phyloP scores from a whole-genome alignment of 2,329 filamentous ascomycete genomes.

The Fusarium metavorans region DNA sequence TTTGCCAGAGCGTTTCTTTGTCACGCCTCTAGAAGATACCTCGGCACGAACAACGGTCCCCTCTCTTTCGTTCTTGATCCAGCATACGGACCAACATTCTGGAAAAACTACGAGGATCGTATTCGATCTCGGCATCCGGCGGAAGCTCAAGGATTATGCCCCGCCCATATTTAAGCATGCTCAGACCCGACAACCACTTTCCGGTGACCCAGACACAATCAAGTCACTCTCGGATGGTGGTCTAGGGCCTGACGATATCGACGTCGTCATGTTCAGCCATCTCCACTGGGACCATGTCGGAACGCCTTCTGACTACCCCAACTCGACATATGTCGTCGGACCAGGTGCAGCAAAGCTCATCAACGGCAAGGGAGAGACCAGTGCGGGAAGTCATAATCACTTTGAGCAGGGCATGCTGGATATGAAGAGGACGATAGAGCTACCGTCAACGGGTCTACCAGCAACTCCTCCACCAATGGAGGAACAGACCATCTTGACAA shows the following conservation, averaged over 20 bases:
- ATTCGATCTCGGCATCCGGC: slow-evolving; percentile 21
- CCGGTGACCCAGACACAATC: not conserved
- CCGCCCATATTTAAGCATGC: slow-evolving; percentile 8
- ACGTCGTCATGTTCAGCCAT: slow-evolving; percentile 22
- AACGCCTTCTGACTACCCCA: slow-evolving; percentile 13
- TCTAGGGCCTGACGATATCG: slow-evolving; percentile 4
- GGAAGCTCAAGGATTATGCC: slow-evolving; percentile 2
- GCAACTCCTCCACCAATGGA: not conserved
- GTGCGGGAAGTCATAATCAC: slow-evolving; percentile 11
- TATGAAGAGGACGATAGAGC: slow-evolving; percentile 9
- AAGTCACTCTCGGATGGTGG: slow-evolving; percentile 1
- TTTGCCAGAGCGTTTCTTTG: slow-evolving; percentile 16
- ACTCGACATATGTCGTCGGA: slow-evolving; percentile 13
- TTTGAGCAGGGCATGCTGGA: slow-evolving; percentile 10
- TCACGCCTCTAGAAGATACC: not conserved
- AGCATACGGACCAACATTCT: not conserved
- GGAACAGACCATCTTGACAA: not conserved
- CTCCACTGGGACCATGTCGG: slow-evolving; percentile 29
- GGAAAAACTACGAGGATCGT: slow-evolving; percentile 4
- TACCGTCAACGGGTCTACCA: not conserved
- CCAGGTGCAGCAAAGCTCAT: slow-evolving; percentile 11
- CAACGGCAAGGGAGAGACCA: not conserved
- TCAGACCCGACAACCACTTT: slow-evolving; percentile 10
- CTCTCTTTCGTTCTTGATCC: slow-evolving; percentile 19
- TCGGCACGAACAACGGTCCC: slow-evolving; percentile 7